Conservation (phyloP, 2,329 filamentous ascomycete species). For the Triangularia verruculosa region DNA sequence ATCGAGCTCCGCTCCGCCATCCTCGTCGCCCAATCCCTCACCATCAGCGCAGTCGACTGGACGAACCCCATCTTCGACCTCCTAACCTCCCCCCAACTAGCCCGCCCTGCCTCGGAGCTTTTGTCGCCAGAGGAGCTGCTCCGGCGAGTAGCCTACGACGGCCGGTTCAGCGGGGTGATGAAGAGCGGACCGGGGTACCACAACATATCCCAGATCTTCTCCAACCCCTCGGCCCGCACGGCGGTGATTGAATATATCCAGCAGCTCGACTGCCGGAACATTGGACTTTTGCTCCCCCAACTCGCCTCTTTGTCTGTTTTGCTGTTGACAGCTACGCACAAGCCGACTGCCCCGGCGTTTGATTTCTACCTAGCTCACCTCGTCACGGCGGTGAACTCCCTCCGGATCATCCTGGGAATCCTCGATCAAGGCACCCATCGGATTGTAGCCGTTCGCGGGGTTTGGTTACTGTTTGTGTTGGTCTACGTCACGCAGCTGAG, state of each 20-base stretch:
- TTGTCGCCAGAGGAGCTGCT: constrained; percentile 24
- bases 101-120: background rate
- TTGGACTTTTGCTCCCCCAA: constrained; percentile 17
- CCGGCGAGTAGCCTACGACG: constrained; percentile 25
- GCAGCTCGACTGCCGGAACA: constrained; percentile 25
- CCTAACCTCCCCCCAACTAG: constrained; percentile 18
- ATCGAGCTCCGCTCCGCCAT: constrained; percentile 26
- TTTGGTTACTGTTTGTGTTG: constrained; percentile 28
- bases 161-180: constrained; percentile 28
- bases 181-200: constrained; percentile 27
- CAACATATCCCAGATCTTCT: constrained; percentile 20
- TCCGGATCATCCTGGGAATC: constrained; percentile 21
- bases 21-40: constrained; percentile 27
- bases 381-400: constrained; percentile 24
- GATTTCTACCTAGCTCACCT: constrained; percentile 27
- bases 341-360: constrained; percentile 24
- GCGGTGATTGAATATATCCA: constrained; percentile 27
- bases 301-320: constrained; percentile 24
- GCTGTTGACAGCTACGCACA: constrained; percentile 27
- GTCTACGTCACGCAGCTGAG: constrained; percentile 31
- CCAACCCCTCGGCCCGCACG: constrained; percentile 16
- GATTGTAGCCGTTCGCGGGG: constrained; percentile 22
- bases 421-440: constrained; percentile 12
- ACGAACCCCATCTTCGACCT: constrained; percentile 21
- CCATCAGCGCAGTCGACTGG: constrained; percentile 27